Base-by-base conservation (phyloP, 352 stramenopile species). In the Phytophthora chlamydospora region DNA sequence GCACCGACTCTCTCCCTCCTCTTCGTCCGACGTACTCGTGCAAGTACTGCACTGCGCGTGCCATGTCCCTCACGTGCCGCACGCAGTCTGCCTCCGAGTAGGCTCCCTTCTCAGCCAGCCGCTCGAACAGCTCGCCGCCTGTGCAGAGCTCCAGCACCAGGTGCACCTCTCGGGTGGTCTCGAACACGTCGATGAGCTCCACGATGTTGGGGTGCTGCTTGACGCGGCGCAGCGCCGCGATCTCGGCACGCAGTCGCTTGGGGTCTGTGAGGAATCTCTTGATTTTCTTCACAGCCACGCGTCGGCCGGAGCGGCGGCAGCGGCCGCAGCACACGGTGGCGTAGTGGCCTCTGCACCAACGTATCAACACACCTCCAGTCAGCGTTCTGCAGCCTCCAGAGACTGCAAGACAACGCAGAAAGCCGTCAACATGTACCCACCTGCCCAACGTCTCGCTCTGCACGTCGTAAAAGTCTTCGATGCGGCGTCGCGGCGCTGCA, bases 231-330 rank as follows among this genome's bases (percentile, higher is more conserved):
- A 93, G 42, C 36, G 83, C 84, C 11, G 65, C 66, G 53, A 93
- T 89, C 68, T 93, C 82, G 5, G 84, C 75, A 0, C 69, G 66
- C 3, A 93, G 60, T 0, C 85, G 68, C 54, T 80, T 86, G 33
- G 88, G 76, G 44, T 93, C 85, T 0, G 80, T 88, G n/a, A 92
- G 60, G 34, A 89, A 90, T 10, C 83, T 71, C 67, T 89, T 89
- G 66, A 96, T 93, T 54, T 91, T 89, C 67, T 95, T 96, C 43
- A 95, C 76, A 9, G 85, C 88, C 19, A 96, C 83, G 0, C 54
- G 36, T 32, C 78, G 64, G 6, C 78, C 71, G 6, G 80, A 90
- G 33, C 65, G 60, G 10, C 75, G 69, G 55, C 79, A 91, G 57
- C 69, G 69, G 0, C 73, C 85, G 9, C 76, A 77, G 62, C 65